Base-by-base conservation (phyloP, 768 basidiomycete species). In the Hypholoma fasciculare region DNA sequence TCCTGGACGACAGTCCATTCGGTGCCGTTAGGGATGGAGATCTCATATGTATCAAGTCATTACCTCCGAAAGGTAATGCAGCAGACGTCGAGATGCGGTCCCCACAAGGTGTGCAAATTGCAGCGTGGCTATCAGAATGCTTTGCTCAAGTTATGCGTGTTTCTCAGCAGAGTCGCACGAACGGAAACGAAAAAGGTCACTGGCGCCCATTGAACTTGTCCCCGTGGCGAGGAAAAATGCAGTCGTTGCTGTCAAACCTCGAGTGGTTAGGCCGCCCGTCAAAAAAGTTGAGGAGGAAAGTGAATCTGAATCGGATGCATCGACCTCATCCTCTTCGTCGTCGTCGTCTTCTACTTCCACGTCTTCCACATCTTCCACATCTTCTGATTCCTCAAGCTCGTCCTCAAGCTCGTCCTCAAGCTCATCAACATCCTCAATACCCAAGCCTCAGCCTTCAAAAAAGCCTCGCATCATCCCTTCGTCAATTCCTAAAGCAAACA, bases 1-100 rank as follows among this genome's bases (percentile, higher is more conserved):
- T 83, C 37, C 62, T 83, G 61, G 72, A 80, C 55, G 71, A 72
- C 40, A 76, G 69, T 48, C 67, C 68, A 7, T 64, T 78, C 44
- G 61, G 64, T 49, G 74, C 78, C 16, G 67, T 82, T 26, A 72
- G 81, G 63, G 82, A 83, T 65, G 81, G 81, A 0, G 82, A 83
- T 69, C 68, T 83, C 37, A 65, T 82, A 16, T 63, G 67, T 36
- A 63, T 82, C 4, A 73, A 74, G 56, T 20, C 38, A 38, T 44
- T 61, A 38, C 44, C 55, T 23, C 55, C 59, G 34, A 54, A 44
- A 23, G 54, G 42, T 34, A 51, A 49, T 49, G 47, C 43, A 43
- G 30, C 13, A 39, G 40, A 39, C 42, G 19, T 27, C 3, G 38
- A 14, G 12, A 40, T 52, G 43, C 9, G 7, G 7, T 13, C 13